A percentile compares a stretch with the other conserved stretches of the same genome.
Evolutionary conservation across 805 yeast species (phyloP).

Genomic region (Metschnikowia orientalis): DNA sequence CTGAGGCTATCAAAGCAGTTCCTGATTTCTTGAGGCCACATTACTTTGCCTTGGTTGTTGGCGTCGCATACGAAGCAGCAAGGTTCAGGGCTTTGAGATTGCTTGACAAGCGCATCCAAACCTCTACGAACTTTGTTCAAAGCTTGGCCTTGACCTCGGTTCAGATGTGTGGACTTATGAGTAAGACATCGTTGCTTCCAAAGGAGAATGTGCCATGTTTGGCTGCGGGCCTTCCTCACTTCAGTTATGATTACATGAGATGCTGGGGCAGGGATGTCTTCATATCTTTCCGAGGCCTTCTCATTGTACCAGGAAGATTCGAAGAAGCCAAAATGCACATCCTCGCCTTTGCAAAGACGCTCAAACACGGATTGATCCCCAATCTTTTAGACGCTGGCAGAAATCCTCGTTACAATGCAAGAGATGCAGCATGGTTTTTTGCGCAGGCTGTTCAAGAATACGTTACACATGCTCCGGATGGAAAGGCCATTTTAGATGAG

Average conservation of each 20-base stretch:
- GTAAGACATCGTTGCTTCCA: conserved; percentile 73
- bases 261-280: conserved; percentile 99
- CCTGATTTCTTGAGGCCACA: conserved; percentile 85
- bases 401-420: conserved; percentile 90
- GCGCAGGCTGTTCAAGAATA: conserved; percentile 86
- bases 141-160: conserved; percentile 74
- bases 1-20: conserved; percentile 55
- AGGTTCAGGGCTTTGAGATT: conserved; percentile 59
- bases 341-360: conserved; percentile 79
- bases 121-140: conserved; percentile 70
- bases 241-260: conserved; percentile 86
- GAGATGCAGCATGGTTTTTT: conserved; percentile 97
- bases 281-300: conserved; percentile 76
- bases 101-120: conserved; percentile 50
- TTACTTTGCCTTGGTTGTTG: conserved; percentile 78
- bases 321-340: conserved; percentile 81
- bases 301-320: conserved; percentile 70
- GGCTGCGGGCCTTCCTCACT: conserved; percentile 97
- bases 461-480: conserved; percentile 61
- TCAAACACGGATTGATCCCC: conserved; percentile 94
- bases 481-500: conserved; percentile 61
- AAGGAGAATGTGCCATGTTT: conserved; percentile 58
- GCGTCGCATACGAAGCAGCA: conserved; percentile 79
- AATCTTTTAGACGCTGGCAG: conserved; percentile 88
- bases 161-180: conserved; percentile 77